Evolutionary conservation across 768 basidiomycete species (phyloP), one percentile per base, ranked within the genome.

Genomic region (Leccinellum albellum): DNA sequence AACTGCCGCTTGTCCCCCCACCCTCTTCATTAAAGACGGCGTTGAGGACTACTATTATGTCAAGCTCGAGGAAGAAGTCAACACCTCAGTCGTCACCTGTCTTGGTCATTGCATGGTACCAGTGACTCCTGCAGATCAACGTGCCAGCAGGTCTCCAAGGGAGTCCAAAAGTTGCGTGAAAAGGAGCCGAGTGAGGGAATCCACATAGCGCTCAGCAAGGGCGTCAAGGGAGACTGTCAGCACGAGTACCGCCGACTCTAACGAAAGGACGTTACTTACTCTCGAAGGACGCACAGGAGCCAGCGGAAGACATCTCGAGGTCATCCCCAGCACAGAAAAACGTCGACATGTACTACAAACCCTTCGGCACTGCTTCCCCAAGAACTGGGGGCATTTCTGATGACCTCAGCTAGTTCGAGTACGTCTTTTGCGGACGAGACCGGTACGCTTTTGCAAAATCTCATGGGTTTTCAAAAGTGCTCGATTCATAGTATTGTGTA

Each of bases 401-500:
- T n/a, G n/a, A n/a, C n/a, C n/a, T n/a, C n/a, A n/a, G n/a, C n/a
- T n/a, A n/a, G n/a, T n/a, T 98, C 73, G 95, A 97, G 76, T 98
- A 95, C 72, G 79, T 89, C 67, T 89, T 89, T 69, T n/a, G 93
- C 89, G 10, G 93, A 95, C 80, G 96, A 96, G 79, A 95, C 94
- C 0, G 94, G 93, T 20, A 99, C 96, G 7, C 85, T 99, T 48
- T 98, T 96, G 0, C 95, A 97, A 73, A 99, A 98, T 75, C 78
- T 96, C 65, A 98, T 98, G 96, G 94, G 95, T 76, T 98, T 97
- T 76, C 93, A 97, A 71, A 94, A 91, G 69, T 97, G 94, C 65
- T 95, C 94, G 0, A 81, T 98, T 56, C 74, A 84, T 52, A 94
- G 94, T 1, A 74, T 91, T 3, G 69, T 84, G 1, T 98, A 97